Conservation (phyloP, 352 stramenopile species). For the Ophiocytium majus region DNA sequence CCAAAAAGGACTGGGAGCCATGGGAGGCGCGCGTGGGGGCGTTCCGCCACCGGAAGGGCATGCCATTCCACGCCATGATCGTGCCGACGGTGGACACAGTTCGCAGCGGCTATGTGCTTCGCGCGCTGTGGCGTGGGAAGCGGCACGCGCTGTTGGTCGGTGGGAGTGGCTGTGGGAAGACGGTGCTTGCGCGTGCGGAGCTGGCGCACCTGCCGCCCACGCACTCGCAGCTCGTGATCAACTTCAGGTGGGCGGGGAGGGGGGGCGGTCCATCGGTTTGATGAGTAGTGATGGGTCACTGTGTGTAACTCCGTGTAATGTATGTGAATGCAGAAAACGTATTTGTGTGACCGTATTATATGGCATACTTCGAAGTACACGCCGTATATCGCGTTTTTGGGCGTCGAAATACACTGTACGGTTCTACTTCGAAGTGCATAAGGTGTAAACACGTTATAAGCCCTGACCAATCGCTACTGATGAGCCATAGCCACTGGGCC, state of each 20-base stretch:
- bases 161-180: conserved; percentile 88
- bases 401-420: too few species aligned
- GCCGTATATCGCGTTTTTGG: too few species aligned
- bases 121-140: conserved; percentile 69
- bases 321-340: too few species aligned
- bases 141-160: conserved; percentile 82
- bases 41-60: conserved; percentile 58
- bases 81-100: conserved; percentile 82
- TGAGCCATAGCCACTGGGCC: too few species aligned
- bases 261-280: too few species aligned
- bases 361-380: too few species aligned
- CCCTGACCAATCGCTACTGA: too few species aligned
- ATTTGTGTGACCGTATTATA: too few species aligned
- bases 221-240: conserved; percentile 51
- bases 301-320: too few species aligned
- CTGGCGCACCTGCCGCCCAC: conserved; percentile 63
- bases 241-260: conserved; percentile 50
- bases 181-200: conserved; percentile 79
- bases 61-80: conserved; percentile 64
- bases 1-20: conserved; percentile 61
- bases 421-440: too few species aligned
- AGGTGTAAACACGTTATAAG: too few species aligned
- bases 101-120: conserved; percentile 75
- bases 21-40: conserved; percentile 59
- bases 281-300: too few species aligned